Evolutionary conservation across 2,329 filamentous ascomycete genomes (phyloP), one percentile per base, ranked within the genome.

Genomic region (Fusarium nygamai): DNA sequence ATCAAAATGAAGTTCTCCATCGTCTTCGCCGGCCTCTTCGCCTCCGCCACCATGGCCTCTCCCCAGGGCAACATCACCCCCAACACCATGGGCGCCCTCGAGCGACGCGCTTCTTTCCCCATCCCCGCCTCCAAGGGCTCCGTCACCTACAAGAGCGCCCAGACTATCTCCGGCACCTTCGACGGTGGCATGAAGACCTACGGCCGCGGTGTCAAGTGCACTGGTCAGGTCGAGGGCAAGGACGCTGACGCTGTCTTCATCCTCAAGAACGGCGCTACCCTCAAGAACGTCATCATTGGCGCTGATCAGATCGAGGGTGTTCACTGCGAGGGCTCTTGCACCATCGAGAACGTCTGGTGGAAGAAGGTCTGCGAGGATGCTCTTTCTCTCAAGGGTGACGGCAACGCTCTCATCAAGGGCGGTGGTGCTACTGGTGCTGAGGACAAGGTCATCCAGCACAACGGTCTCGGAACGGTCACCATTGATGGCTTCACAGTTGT

Each of bases 371-470:
- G 74, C 16, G 74, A 76, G 73, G 74, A 76, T 36, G 74, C 74
- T 19, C 74, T 76, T 27, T 50, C 68, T 56, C 47, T 76, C 60
- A 76, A 76, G 74, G 74, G 73, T 3, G 60, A 76, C 27, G 74
- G 74, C 9, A 71, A 76, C 46, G 74, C 73, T 31, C 71, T 76
- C 29, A 11, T 76, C 64, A 67, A 61, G 59, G 76, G 76, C 1
- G 76, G 76, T 46, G 76, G 76, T 64, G 76, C 74, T 16, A 74
- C 73, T 8, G 76, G 76, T 19, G 76, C 76, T 8, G 43, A 22
- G 0, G 76, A 78, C 69, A 78, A 78, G 75, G 74, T 78, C 4
- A 63, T 78, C 44, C 76, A 78, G 67, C 76, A 78, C 67, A 78
- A 78, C 60, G 76, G 76, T 51, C 62, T 68, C 3, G 76, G 76